Evolutionary conservation across 352 stramenopile genomes (phyloP), one percentile per base, ranked within the genome.

Genomic region (Globisporangium rhizosaccharum): DNA sequence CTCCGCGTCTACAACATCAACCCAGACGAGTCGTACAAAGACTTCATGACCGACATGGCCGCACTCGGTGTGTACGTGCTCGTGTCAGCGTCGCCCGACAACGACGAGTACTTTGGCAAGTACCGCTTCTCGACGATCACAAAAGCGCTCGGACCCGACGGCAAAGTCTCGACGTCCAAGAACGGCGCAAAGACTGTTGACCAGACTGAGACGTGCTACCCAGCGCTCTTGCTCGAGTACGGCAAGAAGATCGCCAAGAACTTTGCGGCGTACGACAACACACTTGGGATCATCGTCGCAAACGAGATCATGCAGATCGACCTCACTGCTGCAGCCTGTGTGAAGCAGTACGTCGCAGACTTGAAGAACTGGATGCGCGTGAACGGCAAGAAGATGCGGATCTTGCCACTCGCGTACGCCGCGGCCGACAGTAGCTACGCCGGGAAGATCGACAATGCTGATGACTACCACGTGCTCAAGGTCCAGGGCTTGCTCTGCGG

Each of bases 281-380:
- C 84, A 3, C 64, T 95, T 30, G 73, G 75, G 12, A 78, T 95
- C 25, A 78, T 95, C 50, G 72, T 95, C 51, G 85, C 80, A 11
- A 95, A 95, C 68, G 85, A 95, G 70, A 93, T 95, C 67, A 90
- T 95, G 80, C 85, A 95, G 59, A 62, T 67, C 6, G 80, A 92
- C 53, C 65, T 93, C 47, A 92, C 71, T 8, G 70, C 85, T 6
- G 85, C 55, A 6, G 85, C 83, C 5, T 95, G 85, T 69, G 80
- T 95, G 14, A 95, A 95, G 70, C 70, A 81, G 26, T 93, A 95
- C 53, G 82, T 87, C 12, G 53, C 84, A 0, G 85, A 95, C 63
- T 47, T 95, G 36, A 95, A 95, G 66, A 91, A 86, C 45, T 95
- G 85, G 85, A 95, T 95, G 85, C 72, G 71, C 17, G 77, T 88